These are phyloP conservation scores for Phytopythium litorale DNA, from an alignment of 352 stramenopile species.

Conservation along the genomic window DNA sequence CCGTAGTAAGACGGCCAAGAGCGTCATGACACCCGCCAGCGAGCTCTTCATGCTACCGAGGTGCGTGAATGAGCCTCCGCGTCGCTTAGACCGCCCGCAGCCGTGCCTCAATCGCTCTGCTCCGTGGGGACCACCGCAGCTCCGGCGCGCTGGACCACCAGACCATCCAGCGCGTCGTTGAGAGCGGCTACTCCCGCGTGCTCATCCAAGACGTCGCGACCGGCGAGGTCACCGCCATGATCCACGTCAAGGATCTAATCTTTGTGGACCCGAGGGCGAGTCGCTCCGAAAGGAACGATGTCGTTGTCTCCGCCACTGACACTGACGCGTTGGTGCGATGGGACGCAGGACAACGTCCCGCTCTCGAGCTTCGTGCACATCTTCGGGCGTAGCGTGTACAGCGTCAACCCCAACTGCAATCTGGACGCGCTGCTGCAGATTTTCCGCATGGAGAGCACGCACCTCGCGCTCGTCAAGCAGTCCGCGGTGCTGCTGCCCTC, in stretches of 20 bases:
- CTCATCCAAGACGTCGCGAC: constrained; percentile 80
- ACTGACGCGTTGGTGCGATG: neutral
- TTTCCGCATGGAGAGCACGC: constrained; percentile 92
- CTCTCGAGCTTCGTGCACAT: constrained; percentile 68
- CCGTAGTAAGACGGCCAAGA: constrained; percentile 85
- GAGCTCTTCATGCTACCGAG: constrained; percentile 94
- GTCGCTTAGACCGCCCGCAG: neutral
- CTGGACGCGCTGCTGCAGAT: constrained; percentile 92
- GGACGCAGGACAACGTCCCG: constrained; percentile 47
- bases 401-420: constrained; percentile 89
- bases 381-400: constrained; percentile 54
- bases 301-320: constrained; percentile 51
- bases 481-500: constrained; percentile 22
- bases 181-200: constrained; percentile 94
- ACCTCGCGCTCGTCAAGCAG: constrained; percentile 94
- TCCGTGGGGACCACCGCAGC: constrained; percentile 16
- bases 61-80: neutral
- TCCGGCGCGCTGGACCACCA: constrained; percentile 53
- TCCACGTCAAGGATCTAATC: constrained; percentile 99
- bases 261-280: constrained; percentile 97
- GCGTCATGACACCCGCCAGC: constrained; percentile 94
- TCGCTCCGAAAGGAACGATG: neutral
- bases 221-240: constrained; percentile 95
- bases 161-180: constrained; percentile 95
- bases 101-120: neutral